Percentiles rank a stretch among this genome's conserved stretches.
These are phyloP conservation scores for Pythium folliculosum DNA, from an alignment of 352 stramenopile species.

Conservation along the genomic window DNA sequence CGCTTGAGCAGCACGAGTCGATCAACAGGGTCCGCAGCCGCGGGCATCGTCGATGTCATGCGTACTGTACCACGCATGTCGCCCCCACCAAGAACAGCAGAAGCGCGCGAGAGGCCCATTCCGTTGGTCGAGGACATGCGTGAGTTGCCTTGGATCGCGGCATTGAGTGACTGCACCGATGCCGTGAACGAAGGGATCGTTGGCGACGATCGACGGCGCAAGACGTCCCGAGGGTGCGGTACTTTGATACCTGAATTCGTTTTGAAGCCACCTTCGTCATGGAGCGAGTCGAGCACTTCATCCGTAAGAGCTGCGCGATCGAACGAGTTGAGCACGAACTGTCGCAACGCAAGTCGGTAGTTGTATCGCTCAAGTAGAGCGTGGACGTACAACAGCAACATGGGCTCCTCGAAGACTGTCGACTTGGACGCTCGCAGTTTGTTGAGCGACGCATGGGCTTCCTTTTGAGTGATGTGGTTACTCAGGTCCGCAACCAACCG, in stretches of 20 bases:
- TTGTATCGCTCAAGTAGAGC: conserved; percentile 84
- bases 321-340: conserved; percentile 88
- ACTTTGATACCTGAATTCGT: conserved; percentile 46
- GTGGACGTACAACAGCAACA: conserved; percentile 82
- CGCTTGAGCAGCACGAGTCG: conserved; percentile 79
- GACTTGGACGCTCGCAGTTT: conserved; percentile 73
- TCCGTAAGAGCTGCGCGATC: conserved; percentile 71
- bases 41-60: conserved; percentile 39
- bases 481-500: conserved; percentile 81
- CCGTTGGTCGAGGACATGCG: conserved; percentile 50
- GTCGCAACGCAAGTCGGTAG: conserved; percentile 79
- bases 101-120: conserved; percentile 12
- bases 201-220: conserved; percentile 76
- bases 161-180: conserved; percentile 80
- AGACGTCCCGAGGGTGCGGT: conserved; percentile 47
- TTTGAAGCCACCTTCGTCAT: conserved; percentile 50
- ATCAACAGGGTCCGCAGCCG: conserved; percentile 62
- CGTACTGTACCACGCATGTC: conserved; percentile 60
- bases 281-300: conserved; percentile 73
- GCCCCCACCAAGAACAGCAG: conserved; percentile 22
- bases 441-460: conserved; percentile 84
- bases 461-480: conserved; percentile 90
- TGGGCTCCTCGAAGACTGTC: conserved; percentile 80
- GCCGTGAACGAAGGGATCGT: conserved; percentile 87
- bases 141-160: conserved; percentile 69